These are phyloP conservation scores for Saxophila tyrrhenica DNA, from an alignment of 495 filamentous ascomycete genomes.

Conservation along the genomic window DNA sequence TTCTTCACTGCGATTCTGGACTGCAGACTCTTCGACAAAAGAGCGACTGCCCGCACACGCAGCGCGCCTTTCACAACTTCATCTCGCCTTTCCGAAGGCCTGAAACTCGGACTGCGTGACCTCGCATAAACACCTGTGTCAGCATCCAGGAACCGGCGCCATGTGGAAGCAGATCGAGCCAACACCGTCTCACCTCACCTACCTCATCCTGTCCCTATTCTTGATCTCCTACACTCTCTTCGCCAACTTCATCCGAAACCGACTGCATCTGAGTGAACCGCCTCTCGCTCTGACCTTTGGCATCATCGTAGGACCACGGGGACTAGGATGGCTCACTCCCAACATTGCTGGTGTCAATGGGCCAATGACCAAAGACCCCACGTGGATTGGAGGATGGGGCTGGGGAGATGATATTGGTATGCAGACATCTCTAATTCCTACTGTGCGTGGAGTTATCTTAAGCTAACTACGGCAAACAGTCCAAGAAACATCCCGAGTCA, in stretches of 20 bases:
- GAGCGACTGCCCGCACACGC: no score
- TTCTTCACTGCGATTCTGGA: no score
- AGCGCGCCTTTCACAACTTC: no score
- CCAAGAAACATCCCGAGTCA: constrained; percentile 37
- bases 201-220: constrained; percentile 35
- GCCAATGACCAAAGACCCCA: background rate
- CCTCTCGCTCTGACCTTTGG: constrained; percentile 38
- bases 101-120: no score
- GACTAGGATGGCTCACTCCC: constrained; percentile 29
- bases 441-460: no score
- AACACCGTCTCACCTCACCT: constrained; percentile 36
- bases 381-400: constrained; percentile 26
- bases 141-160: no score
- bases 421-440: no score
- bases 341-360: constrained; percentile 7
- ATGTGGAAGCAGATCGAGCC: constrained; percentile 36
- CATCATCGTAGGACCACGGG: constrained; percentile 35
- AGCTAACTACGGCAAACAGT: constrained; percentile 15
- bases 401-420: constrained; percentile 28
- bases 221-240: constrained; percentile 40
- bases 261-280: constrained; percentile 41
- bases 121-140: no score
- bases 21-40: no score
- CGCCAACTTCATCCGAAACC: constrained; percentile 37
- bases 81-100: no score